Conservation (phyloP, 2,329 filamentous ascomycete species). For the Fusarium nelsonii region DNA sequence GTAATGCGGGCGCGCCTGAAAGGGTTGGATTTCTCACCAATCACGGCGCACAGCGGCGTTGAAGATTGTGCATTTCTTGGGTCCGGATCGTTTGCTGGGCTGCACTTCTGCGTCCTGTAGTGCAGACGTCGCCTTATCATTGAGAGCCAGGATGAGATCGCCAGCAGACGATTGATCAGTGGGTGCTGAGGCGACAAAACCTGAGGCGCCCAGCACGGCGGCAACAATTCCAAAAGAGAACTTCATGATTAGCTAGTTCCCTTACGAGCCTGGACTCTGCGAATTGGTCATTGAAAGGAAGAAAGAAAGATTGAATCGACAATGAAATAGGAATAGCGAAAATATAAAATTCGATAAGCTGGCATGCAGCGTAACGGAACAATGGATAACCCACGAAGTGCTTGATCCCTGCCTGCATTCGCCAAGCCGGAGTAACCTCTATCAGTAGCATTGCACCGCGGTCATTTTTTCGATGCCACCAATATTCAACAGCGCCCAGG, state of each 20-base stretch:
- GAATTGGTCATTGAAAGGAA: fast-evolving
- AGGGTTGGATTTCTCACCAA: background rate
- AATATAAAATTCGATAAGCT: background rate
- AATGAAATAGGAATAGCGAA: background rate
- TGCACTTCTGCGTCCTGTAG: background rate
- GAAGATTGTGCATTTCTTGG: constrained; percentile 6
- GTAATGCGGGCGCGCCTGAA: fast-evolving
- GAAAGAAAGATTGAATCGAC: fast-evolving
- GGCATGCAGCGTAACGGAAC: background rate
- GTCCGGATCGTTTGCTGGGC: fast-evolving
- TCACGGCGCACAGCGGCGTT: constrained; percentile 3
- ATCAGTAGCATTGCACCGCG: background rate
- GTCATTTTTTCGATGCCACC: background rate
- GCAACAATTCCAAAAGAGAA: background rate
- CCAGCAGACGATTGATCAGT: background rate
- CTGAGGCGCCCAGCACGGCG: background rate
- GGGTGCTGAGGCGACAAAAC: background rate
- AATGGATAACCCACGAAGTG: background rate
- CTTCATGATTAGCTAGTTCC: background rate
- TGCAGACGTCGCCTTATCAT: background rate
- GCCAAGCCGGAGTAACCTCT: constrained; percentile 1
- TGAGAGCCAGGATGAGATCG: constrained; percentile 1
- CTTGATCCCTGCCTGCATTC: background rate
- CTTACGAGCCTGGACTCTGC: fast-evolving
- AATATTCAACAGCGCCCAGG: background rate